Percentiles rank a stretch among this genome's conserved stretches.
phyloP scores from a whole-genome alignment of 306 rosid species.

The Corylus americana region DNA sequence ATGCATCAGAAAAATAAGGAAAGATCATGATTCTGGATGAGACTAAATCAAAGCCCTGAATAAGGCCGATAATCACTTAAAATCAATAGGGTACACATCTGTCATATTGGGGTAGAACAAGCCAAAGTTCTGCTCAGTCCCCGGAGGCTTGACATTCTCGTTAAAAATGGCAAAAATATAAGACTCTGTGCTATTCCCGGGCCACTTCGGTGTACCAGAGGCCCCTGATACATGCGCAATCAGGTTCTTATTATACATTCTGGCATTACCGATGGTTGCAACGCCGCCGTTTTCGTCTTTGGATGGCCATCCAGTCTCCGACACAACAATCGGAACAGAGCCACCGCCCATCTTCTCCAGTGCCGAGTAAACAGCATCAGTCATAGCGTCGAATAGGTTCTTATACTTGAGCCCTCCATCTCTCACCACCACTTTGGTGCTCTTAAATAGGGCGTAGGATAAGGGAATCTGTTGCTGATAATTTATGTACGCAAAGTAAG shows the following conservation, averaged over 20 bases:
- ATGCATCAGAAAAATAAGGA: no score
- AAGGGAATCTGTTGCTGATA: background rate
- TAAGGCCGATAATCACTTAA: background rate
- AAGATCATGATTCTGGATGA: no score
- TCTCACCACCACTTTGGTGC: background rate
- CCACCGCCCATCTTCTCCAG: background rate
- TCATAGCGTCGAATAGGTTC: background rate
- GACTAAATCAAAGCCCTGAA: no score
- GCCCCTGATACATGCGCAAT: background rate
- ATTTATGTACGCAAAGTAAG: background rate
- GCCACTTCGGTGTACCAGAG: background rate
- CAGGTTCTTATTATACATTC: background rate
- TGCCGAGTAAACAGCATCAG: background rate
- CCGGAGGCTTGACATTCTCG: background rate
- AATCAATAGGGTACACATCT: background rate
- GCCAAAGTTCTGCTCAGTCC: background rate
- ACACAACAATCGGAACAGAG: background rate
- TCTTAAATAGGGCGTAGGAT: background rate
- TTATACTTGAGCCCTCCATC: background rate
- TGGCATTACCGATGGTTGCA: background rate
- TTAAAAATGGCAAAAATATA: background rate
- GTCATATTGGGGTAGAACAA: background rate
- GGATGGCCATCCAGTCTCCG: background rate
- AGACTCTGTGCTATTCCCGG: background rate
- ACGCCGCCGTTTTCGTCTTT: background rate